These are phyloP conservation scores for Colletotrichum kahawae DNA, from an alignment of 2,329 filamentous ascomycete genomes.

Conservation along the genomic window DNA sequence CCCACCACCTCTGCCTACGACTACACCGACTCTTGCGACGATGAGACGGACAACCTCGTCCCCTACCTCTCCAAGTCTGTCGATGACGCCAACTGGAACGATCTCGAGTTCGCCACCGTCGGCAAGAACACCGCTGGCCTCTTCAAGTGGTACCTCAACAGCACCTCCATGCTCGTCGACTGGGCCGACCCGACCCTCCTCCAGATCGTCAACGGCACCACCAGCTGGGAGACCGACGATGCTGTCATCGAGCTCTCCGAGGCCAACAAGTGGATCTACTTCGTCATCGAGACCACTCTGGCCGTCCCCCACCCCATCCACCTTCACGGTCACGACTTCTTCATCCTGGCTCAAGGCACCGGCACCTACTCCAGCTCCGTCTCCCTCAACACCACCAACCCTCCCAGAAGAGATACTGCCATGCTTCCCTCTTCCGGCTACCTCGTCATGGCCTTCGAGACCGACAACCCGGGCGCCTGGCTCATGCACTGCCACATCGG, in stretches of 20 bases:
- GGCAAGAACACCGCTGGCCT: slow-evolving; percentile 31
- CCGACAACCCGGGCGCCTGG: slow-evolving; percentile 55
- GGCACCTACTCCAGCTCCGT: slow-evolving; percentile 27
- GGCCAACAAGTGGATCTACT: slow-evolving; percentile 34
- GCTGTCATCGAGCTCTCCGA: slow-evolving; percentile 25
- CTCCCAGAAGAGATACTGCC: slow-evolving; percentile 57
- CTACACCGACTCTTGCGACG: slow-evolving; percentile 33
- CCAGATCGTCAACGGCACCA: slow-evolving; percentile 24
- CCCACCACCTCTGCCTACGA: slow-evolving; percentile 20
- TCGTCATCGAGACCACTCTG: slow-evolving; percentile 34
- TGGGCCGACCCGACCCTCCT: slow-evolving; percentile 49
- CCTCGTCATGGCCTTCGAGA: slow-evolving; percentile 54
- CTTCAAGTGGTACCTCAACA: slow-evolving; percentile 55
- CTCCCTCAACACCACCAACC: slow-evolving; percentile 38
- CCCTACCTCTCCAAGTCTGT: slow-evolving; percentile 37
- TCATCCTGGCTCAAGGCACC: slow-evolving; percentile 30
- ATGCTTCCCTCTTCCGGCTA: slow-evolving; percentile 49
- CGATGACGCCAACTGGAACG: slow-evolving; percentile 28
- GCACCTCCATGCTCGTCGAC: slow-evolving; percentile 48
- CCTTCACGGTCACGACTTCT: slow-evolving; percentile 50
- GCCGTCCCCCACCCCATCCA: slow-evolving; percentile 50
- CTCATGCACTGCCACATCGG: slow-evolving; percentile 51
- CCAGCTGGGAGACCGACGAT: slow-evolving; percentile 24
- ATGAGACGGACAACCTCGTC: slow-evolving; percentile 39
- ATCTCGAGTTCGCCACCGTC: slow-evolving; percentile 32